Evolutionary conservation across 75 land plant species (phyloP), one percentile per base, ranked within the genome.

Genomic region (Ceratopteris richardii): DNA sequence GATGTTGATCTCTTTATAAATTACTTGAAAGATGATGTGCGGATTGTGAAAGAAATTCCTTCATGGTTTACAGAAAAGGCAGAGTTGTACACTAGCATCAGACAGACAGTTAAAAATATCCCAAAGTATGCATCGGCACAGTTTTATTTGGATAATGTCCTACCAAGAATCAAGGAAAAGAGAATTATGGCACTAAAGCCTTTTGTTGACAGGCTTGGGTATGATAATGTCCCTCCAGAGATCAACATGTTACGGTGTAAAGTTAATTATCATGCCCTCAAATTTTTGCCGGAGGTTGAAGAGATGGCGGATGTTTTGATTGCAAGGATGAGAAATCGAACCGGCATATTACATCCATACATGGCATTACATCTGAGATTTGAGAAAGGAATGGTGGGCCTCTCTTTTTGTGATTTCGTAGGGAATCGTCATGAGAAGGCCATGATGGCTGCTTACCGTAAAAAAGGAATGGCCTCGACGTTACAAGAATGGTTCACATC

Each of bases 331-430:
- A 74, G 86, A 58, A 92, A 89, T 66, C 80, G 97, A 26, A 92
- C 95, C 19, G 82, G 82, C 19, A 70, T 68, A 56, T 52, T 60
- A 66, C 87, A 85, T 60, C 97, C 88, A 63, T 92, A 78, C 77
- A 88, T 92, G 95, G 98, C 96, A 31, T 82, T 93, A 40, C 98
- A 93, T 69, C 73, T 93, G 63, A 70, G 98, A 31, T 93, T 89
- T 74, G 98, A 93, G 77, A 83, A 93, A 66, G 96, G 96, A 2
- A 93, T 93, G 98, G 96, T 93, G 1, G 98, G 90, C 29, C 58
- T 93, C 29, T 93, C 98, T 2, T 89, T 89, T 48, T 93, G 98
- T 81, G 97, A 92, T 74, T 88, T 89, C n/a, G n/a, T n/a, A n/a
- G n/a, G n/a, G n/a, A n/a, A n/a, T n/a, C n/a, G n/a, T n/a, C n/a